Evolutionary conservation across 805 yeast species (phyloP), one percentile per base, ranked within the genome.

Genomic region (Saccharomycopsis babjevae): DNA sequence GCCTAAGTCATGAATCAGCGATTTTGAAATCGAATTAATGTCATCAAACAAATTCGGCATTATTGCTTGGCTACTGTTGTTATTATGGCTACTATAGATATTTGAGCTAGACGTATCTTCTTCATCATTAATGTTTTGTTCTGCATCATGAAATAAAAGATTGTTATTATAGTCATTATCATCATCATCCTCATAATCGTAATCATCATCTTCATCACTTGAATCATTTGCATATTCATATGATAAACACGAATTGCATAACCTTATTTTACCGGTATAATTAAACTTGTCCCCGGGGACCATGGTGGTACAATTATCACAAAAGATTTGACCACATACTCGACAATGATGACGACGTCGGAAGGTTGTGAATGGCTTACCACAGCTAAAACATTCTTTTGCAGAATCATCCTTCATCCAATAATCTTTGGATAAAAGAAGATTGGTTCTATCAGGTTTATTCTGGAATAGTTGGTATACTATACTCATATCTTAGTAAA

Each of bases 361-460:
- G 73, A 91, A 92, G 0, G 97, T 87, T 0, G 88, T 82, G 69
- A 93, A 93, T 2, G 83, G 82, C 59, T 84, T 79, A 60, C 87
- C 89, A 71, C 98, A 93, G 16, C 86, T 79, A 61, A 90, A 83
- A 68, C 99, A 93, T 64, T 90, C 94, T 8, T 85, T 81, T 0
- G 96, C 96, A 62, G 90, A 88, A 50, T 93, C 88, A 74, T 93
- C 97, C 68, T 92, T 90, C 89, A 93, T 86, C 99, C 99, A 93
- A 70, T 90, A 93, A 69, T 90, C 93, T 62, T 82, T 81, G 4
- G 79, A 75, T 32, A 63, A 38, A 16, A 63, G 46, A 32, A 61
- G 59, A 18, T 57, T 59, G 54, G 59, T 60, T n/a, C 63, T 32
- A 28, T 60, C 56, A 38, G 42, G 54, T 10, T 58, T 18, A 18